Percentiles rank a stretch among this genome's conserved stretches.
These are phyloP conservation scores for Pythium phragmiticola DNA, from an alignment of 352 stramenopile species.

Conservation along the genomic window DNA sequence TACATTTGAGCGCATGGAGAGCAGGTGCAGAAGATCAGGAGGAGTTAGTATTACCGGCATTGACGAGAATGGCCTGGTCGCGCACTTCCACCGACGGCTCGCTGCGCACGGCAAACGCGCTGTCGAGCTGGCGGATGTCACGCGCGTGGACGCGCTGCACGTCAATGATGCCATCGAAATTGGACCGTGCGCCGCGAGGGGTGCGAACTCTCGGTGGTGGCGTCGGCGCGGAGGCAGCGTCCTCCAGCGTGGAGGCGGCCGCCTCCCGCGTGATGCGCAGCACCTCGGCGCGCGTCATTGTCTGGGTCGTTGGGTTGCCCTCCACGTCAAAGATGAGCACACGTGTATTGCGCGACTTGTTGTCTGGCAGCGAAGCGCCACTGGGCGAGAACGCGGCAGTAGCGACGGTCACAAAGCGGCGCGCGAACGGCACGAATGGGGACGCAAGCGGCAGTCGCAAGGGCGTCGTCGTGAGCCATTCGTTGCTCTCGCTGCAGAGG, in stretches of 20 bases:
- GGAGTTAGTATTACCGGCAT: conserved; percentile 31
- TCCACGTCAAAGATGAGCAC: conserved; percentile 56
- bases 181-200: neutral
- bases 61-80: conserved; percentile 79
- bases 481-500: neutral
- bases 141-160: conserved; percentile 65
- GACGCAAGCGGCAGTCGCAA: neutral
- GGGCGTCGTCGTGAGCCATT: neutral
- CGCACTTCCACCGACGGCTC: conserved; percentile 74
- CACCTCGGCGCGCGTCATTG: conserved; percentile 57
- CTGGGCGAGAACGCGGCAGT: neutral
- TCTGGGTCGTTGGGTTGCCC: conserved; percentile 47
- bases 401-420: too few relatives aligned
- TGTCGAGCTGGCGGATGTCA: conserved; percentile 75
- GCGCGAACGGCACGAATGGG: neutral
- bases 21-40: neutral
- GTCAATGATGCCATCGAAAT: conserved; percentile 23
- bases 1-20: neutral
- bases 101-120: conserved; percentile 69
- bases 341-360: conserved; percentile 5
- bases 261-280: conserved; percentile 58
- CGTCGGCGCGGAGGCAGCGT: too few relatives aligned
- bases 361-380: neutral
- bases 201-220: too few relatives aligned
- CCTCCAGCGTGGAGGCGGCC: conserved; percentile 9